These are phyloP conservation scores for Gigaspora rosea DNA, from an alignment of 192 early-diverging fungal genomes.

Conservation along the genomic window DNA sequence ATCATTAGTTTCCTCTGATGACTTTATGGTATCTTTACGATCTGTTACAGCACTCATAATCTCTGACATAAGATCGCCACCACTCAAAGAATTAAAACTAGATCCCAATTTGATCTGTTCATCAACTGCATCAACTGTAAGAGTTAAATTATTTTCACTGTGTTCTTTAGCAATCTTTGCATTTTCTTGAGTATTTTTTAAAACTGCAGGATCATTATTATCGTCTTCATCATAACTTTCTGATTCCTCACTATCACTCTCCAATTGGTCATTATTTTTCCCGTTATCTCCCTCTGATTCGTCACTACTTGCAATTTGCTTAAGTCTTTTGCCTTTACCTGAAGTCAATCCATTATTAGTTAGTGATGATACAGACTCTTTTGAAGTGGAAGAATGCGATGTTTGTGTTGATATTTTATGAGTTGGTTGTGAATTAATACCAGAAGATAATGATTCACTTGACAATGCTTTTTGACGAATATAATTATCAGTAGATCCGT, in stretches of 20 bases:
- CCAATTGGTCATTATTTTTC: not conserved
- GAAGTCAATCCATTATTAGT: not conserved
- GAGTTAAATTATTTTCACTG: not conserved
- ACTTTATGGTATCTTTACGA: not conserved
- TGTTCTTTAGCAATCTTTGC: not conserved
- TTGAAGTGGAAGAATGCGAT: not conserved
- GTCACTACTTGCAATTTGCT: conserved; percentile 25
- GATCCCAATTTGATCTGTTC: not conserved
- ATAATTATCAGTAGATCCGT: conserved; percentile 8
- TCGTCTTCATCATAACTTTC: not conserved
- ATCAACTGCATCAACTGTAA: conserved; percentile 6
- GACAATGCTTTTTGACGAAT: conserved; percentile 10
- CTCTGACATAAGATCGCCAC: conserved; percentile 22
- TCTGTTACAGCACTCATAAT: conserved; percentile 23
- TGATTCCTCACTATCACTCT: conserved; percentile 1
- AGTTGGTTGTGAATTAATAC: not conserved
- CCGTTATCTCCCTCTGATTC: conserved; percentile 7
- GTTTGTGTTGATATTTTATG: not conserved
- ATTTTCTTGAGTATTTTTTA: conserved; percentile 27
- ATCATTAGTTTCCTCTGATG: not conserved
- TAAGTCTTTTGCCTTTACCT: not conserved
- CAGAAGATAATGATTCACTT: conserved; percentile 13
- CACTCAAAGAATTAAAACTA: not conserved
- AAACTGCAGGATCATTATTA: conserved; percentile 5
- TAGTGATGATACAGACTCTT: not conserved